phyloP scores from a whole-genome alignment of 2,329 filamentous ascomycete genomes.

The Cucurbitaria berberidis region DNA sequence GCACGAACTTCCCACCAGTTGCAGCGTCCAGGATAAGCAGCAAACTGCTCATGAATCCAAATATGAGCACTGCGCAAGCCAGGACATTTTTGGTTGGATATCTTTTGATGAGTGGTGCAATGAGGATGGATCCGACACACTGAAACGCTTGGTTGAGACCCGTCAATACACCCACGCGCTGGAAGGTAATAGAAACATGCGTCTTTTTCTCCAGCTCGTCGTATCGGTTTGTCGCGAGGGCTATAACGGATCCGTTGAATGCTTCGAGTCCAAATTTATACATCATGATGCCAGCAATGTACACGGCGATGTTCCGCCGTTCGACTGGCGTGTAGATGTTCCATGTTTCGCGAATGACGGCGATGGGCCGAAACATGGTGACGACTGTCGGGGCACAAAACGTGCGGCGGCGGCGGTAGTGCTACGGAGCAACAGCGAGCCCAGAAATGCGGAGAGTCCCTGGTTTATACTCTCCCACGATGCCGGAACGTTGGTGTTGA shows the following conservation, averaged over 20 bases:
- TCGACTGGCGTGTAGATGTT: slow-evolving; percentile 49
- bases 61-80: slow-evolving; percentile 52
- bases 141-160: slow-evolving; percentile 60
- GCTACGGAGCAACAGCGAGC: slow-evolving; percentile 21
- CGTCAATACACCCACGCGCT: slow-evolving; percentile 55
- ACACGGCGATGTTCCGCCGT: slow-evolving; percentile 48
- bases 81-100: slow-evolving; percentile 57
- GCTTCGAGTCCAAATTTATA: slow-evolving; percentile 61
- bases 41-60: slow-evolving; percentile 56
- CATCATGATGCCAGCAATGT: slow-evolving; percentile 59
- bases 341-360: slow-evolving; percentile 39
- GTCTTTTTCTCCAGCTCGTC: slow-evolving; percentile 51
- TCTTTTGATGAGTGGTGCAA: slow-evolving; percentile 58
- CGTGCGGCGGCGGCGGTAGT: slow-evolving; percentile 19
- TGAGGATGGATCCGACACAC: slow-evolving; percentile 59
- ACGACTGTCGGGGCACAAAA: slow-evolving; percentile 15
- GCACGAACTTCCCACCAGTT: slow-evolving; percentile 54
- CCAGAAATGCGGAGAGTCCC: slow-evolving; percentile 27
- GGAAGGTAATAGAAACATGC: slow-evolving; percentile 52
- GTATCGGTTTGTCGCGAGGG: slow-evolving; percentile 58
- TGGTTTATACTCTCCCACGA: slow-evolving; percentile 28
- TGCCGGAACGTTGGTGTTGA: slow-evolving; percentile 18
- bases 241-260: slow-evolving; percentile 59
- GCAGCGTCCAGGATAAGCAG: slow-evolving; percentile 57
- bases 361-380: slow-evolving; percentile 27